Percentiles rank a stretch among this genome's conserved stretches.
Evolutionary conservation across 805 yeast species (phyloP).

Genomic region (Suhomyces vadensis): DNA sequence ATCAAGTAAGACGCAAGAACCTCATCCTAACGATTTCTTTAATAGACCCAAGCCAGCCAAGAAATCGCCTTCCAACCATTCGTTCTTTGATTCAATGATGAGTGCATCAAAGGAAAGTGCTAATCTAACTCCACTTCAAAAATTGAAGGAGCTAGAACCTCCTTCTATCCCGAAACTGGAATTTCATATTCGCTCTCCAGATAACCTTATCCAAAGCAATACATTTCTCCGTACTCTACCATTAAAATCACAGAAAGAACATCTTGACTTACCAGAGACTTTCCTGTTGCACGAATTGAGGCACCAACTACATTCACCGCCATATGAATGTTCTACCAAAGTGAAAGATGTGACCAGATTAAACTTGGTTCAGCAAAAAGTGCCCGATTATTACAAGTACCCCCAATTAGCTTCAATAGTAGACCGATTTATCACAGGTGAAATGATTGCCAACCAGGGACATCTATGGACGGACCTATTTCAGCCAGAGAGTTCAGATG

Average conservation of each 20-base stretch:
- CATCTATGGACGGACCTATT: slow-evolving; percentile 48
- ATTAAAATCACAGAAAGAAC: background rate
- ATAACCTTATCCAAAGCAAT: background rate
- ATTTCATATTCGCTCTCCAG: slow-evolving; percentile 31
- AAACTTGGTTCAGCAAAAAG: slow-evolving; percentile 5
- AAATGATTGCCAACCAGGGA: background rate
- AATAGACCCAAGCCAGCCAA: slow-evolving; percentile 8
- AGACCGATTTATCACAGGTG: slow-evolving; percentile 10
- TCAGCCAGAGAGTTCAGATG: slow-evolving; percentile 35
- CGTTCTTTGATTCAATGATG: slow-evolving; percentile 44
- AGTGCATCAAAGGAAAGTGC: slow-evolving; percentile 26
- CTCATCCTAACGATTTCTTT: slow-evolving; percentile 4
- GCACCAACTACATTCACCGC: background rate
- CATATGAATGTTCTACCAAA: background rate
- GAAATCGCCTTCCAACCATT: slow-evolving; percentile 12
- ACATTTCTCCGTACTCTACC: background rate
- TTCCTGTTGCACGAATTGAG: background rate
- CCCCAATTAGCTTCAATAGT: slow-evolving; percentile 14
- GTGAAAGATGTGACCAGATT: background rate
- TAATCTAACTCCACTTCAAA: slow-evolving; percentile 32
- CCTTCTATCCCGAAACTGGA: slow-evolving; percentile 28
- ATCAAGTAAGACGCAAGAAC: background rate
- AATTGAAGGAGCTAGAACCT: slow-evolving; percentile 33
- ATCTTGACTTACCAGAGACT: background rate
- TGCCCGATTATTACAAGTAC: slow-evolving; percentile 13